Conservation (phyloP, 768 basidiomycete species). For the Sarcodon aspratus region DNA sequence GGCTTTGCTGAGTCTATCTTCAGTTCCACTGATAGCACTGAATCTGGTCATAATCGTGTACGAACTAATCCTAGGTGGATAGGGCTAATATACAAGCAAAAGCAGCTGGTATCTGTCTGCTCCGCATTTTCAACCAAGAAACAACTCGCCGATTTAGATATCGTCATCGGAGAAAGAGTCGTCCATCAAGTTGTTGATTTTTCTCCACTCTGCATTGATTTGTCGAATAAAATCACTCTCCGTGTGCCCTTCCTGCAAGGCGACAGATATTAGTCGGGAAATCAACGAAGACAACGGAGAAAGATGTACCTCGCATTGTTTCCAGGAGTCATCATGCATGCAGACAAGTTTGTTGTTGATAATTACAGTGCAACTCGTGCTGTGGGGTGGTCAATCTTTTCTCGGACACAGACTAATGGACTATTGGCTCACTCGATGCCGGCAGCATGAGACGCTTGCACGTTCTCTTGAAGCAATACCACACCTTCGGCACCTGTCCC, state of each 20-base stretch:
- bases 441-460: constrained; percentile 27
- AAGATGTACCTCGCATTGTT: constrained; percentile 57
- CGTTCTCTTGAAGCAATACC: constrained; percentile 50
- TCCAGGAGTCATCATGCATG: constrained; percentile 70
- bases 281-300: neutral
- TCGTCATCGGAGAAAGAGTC: constrained; percentile 1
- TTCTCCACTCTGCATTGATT: constrained; percentile 64
- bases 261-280: neutral
- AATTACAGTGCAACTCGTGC: constrained; percentile 81
- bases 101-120: constrained; percentile 2
- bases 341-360: constrained; percentile 62
- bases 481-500: constrained; percentile 55
- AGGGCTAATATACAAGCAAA: constrained; percentile 4
- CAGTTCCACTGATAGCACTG: constrained; percentile 85
- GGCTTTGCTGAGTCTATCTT: neutral
- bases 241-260: constrained; percentile 56
- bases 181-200: constrained; percentile 32
- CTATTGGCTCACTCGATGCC: constrained; percentile 42
- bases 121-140: constrained; percentile 9
- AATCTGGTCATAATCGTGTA: constrained; percentile 85
- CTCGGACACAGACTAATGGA: neutral
- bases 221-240: constrained; percentile 64
- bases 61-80: constrained; percentile 61
- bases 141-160: constrained; percentile 1
- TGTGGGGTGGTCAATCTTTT: constrained; percentile 15